Base-by-base conservation (phyloP, 257 asterid genomes). In the Plantago ovata region DNA sequence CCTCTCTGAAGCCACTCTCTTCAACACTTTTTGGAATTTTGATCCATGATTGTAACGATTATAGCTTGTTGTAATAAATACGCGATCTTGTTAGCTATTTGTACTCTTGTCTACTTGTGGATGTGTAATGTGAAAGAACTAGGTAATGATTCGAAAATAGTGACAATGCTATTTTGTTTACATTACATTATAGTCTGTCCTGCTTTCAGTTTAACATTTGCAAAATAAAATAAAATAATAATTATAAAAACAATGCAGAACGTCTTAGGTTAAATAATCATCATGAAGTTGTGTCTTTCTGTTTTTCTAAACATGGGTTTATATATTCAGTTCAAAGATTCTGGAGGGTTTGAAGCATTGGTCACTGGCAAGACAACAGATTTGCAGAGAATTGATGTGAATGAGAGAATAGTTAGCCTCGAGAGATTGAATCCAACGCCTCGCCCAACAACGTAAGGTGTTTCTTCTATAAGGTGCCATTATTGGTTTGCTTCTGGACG, bases 341-440 rank as follows among this genome's bases (percentile, higher is more conserved):
- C 87, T 48, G 94, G 94, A 47, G 87, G 86, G 3, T 81, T 82
- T 60, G 81, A 84, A 53, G 85, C 82, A 52, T 23, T 84, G 58
- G 83, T 82, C 56, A 75, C 85, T 49, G 87, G 94, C 59, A 81
- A 62, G 68, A 64, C 75, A 58, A 81, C 90, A 24, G 85, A 77
- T 43, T 33, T 82, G 55, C 90, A 84, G 52, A 69, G 73, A 21
- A 77, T 82, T 60, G 94, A 81, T 65, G 90, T 84, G 55, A 79
- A 79, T 73, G 90, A 84, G 81, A 75, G 83, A 77, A 84, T 84
- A 64, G 81, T 82, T 58, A 62, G 77, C 65, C 90, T 84, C 1
- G 94, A 84, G 80, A 75, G 95, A 72, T 86, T 89, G 77, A 92
- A 82, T 71, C 97, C 97, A 5, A 82, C 89, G 4, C 83, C 95